A percentile compares a stretch with the other conserved stretches of the same genome.
Conservation (phyloP, 345 rosid genomes). For the Linum usitatissimum region DNA sequence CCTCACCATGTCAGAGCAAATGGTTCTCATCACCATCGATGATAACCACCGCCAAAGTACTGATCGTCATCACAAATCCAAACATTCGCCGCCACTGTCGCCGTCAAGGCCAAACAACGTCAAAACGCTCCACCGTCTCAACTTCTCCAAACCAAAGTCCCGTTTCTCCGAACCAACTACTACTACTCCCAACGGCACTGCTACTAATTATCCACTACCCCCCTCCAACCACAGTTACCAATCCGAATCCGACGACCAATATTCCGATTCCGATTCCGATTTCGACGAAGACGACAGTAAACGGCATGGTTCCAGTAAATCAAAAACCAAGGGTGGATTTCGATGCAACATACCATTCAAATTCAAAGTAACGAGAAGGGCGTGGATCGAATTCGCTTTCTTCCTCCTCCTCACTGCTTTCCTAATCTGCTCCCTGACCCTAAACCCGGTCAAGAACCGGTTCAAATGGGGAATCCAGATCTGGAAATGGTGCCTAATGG, state of each 20-base stretch:
- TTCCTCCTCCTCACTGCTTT: constrained; percentile 28
- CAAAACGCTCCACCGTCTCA: constrained; percentile 23
- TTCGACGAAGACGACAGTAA: constrained; percentile 6
- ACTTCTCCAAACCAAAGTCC: constrained; percentile 40
- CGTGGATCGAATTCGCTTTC: constrained; percentile 24
- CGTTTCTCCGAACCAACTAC: constrained; percentile 29
- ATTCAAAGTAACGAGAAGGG: constrained; percentile 8
- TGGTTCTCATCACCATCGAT: constrained; percentile 19
- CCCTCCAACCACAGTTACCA: too few species aligned
- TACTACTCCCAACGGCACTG: constrained; percentile 5
- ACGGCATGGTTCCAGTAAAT: constrained; percentile 11
- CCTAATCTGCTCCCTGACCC: constrained; percentile 27
- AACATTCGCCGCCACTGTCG: background rate
- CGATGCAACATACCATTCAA: background rate
- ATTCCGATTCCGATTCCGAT: constrained; percentile 10
- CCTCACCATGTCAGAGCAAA: constrained; percentile 14
- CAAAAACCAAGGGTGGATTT: constrained; percentile 12
- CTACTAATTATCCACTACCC: constrained; percentile 5
- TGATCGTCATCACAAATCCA: constrained; percentile 11
- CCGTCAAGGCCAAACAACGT: background rate
- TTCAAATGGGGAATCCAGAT: constrained; percentile 21
- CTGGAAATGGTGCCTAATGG: constrained; percentile 50
- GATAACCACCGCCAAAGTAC: background rate
- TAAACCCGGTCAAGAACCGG: constrained; percentile 12
- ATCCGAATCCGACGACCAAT: constrained; percentile 7